Base-by-base conservation (phyloP, 2,329 filamentous ascomycete species). In the Colletotrichum tropicale region DNA sequence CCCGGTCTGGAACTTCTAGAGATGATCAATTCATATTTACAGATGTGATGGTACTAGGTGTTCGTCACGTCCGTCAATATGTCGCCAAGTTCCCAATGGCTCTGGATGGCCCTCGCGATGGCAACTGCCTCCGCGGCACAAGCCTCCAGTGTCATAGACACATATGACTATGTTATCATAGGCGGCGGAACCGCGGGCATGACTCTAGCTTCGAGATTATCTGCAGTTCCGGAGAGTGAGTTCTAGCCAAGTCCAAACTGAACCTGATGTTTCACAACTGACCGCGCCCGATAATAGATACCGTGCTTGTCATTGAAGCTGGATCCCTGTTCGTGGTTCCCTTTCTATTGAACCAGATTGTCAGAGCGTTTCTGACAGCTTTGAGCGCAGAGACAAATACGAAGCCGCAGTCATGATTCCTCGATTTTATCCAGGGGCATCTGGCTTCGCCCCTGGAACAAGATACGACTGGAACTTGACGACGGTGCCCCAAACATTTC, bases 381-480 rank as follows among this genome's bases (percentile, higher is more conserved):
- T 6, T n/a, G 12, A 34, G 4, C 8, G 5, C 12, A 76, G 74
- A 12, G 74, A 76, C 13, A 38, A 64, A 15, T 66, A 74, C 38
- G 74, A 76, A 32, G 74, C 62, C 26, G 55, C 64, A 1, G 67
- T 76, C n/a, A 74, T 74, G 71, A 74, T 74, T 5, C 74, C 74
- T 3, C 66, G 71, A 6, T 66, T 70, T 26, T 74, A 74, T 21
- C 71, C 60, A 4, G 71, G 66, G 13, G 71, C 71, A 9, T 65
- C 66, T 21, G 80, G 80, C 3, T 78, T 79, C 6, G 78, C 79
- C 8, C 56, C 79, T 10, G 77, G 77, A 26, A 77, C 72, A 3
- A 62, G 64, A 7, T 82, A 80, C 28, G 81, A 88, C 77, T 85
- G 86, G 79, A 84, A 83, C 60, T 85, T 88, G 76, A 82, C 84